Percentiles rank a stretch among this genome's conserved stretches.
phyloP scores from a whole-genome alignment of 768 basidiomycete species.

The Sarcodon sp. region DNA sequence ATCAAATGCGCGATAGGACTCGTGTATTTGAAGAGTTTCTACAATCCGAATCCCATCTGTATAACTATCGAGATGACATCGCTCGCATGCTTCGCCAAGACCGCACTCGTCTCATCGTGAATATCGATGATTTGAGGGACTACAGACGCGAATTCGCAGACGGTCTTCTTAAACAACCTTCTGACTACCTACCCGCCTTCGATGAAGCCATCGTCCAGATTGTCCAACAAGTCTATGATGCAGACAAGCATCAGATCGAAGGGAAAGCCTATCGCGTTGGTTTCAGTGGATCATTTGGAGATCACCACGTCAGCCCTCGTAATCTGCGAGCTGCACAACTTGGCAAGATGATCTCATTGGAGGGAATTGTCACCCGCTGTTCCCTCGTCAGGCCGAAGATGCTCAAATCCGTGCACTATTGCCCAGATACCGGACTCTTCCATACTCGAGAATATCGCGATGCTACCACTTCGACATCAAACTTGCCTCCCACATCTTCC shows the following conservation, averaged over 20 bases:
- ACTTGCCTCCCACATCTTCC: conserved; percentile 73
- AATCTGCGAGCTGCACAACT: conserved; percentile 82
- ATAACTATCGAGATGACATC: conserved; percentile 82
- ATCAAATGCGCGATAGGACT: conserved; percentile 64
- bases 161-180: conserved; percentile 72
- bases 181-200: conserved; percentile 78
- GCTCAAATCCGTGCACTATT: conserved; percentile 94
- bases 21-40: conserved; percentile 80
- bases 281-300: conserved; percentile 93
- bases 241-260: conserved; percentile 69
- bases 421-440: conserved; percentile 75
- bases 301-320: conserved; percentile 93
- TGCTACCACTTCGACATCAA: conserved; percentile 77
- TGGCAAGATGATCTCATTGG: conserved; percentile 92
- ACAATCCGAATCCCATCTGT: conserved; percentile 46
- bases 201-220: conserved; percentile 72
- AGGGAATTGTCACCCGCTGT: conserved; percentile 97
- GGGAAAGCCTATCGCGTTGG: conserved; percentile 80
- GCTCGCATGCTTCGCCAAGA: conserved; percentile 70
- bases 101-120: conserved; percentile 84
- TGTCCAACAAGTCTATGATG: conserved; percentile 62
- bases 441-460: conserved; percentile 89
- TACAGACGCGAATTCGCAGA: conserved; percentile 81
- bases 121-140: conserved; percentile 91
- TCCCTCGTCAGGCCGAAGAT: conserved; percentile 98